Evolutionary conservation across 768 basidiomycete genomes (phyloP), one percentile per base, ranked within the genome.

Genomic region (Auricularia sp.): DNA sequence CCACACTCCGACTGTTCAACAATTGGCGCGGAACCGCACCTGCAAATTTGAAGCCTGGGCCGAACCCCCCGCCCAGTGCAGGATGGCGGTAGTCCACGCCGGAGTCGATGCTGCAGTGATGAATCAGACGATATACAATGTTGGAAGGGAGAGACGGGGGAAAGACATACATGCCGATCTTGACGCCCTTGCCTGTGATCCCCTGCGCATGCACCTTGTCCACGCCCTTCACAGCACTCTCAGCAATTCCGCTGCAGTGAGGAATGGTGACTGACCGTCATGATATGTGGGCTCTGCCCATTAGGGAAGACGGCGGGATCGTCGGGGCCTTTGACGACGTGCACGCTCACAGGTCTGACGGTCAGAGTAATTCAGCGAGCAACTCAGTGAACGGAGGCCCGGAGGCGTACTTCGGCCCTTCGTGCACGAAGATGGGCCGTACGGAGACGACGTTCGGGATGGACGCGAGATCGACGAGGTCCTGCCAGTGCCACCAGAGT

Each of bases 61-160:
- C 66, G 47, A 67, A 64, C 33, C 64, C 68, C 4, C 68, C 68
- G n/a, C 68, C 68, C 3, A 69, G 68, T 10, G 37, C 39, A n/a
- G 64, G 64, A 37, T 65, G 59, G 18, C 39, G 35, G 59, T 65
- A 65, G 59, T 65, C 64, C 8, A 65, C 45, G 36, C 62, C 64
- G 11, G 58, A 42, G 13, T 42, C 39, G 13, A 42, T 42, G 39
- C 39, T 42, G 39, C 39, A 5, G 39, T 14, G 4, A 2, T 1
- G 39, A 7, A 14, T 42, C 39, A 14, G 29, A 29, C 29, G 29
- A 29, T 29, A 3, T 24, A 2, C 1, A 29, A 3, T 29, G 0
- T 29, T 1, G 2, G 39, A 42, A 2, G 7, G 39, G 8, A 42
- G 39, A 42, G 39, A 42, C 39, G 29, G 29, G 29, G 29, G 29